These are phyloP conservation scores for Leptosphaerulina australis DNA, from an alignment of 2,329 filamentous ascomycete species.

Conservation along the genomic window DNA sequence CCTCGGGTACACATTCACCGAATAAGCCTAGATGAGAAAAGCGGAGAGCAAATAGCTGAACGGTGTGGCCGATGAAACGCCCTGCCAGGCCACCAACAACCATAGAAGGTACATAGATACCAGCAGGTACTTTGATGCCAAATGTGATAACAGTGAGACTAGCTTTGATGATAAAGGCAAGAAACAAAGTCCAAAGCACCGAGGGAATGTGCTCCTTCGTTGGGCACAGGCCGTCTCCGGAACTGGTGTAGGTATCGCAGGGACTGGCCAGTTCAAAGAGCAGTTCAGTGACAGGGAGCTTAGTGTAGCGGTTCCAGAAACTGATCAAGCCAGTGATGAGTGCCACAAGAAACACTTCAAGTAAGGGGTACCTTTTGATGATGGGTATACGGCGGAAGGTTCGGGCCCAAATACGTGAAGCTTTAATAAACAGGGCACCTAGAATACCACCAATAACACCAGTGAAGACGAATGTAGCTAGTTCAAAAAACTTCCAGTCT, in stretches of 20 bases:
- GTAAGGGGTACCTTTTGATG: conserved; percentile 82
- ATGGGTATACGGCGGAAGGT: conserved; percentile 79
- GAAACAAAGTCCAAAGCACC: conserved; percentile 72
- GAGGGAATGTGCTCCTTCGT: conserved; percentile 75
- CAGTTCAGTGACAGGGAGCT: conserved; percentile 86
- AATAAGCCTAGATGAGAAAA: conserved; percentile 77
- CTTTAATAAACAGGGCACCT: conserved; percentile 96
- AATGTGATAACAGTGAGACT: conserved; percentile 89
- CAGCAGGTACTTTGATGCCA: conserved; percentile 93
- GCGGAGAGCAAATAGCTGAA: conserved; percentile 79
- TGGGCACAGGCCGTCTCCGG: conserved; percentile 81
- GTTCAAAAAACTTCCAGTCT: conserved; percentile 94
- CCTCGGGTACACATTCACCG: conserved; percentile 71
- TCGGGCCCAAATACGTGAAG: conserved; percentile 85
- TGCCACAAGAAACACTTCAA: conserved; percentile 89
- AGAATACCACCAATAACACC: conserved; percentile 82
- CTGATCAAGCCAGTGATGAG: conserved; percentile 81
- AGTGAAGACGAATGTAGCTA: conserved; percentile 82
- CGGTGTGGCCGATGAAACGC: conserved; percentile 81
- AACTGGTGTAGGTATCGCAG: conserved; percentile 72
- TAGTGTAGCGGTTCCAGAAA: conserved; percentile 93
- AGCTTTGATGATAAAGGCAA: conserved; percentile 88
- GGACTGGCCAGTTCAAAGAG: conserved; percentile 89
- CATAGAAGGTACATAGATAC: conserved; percentile 99
- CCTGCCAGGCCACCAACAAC: conserved; percentile 94